A percentile compares a stretch with the other conserved stretches of the same genome.
Conservation (phyloP, 345 rosid species). For the Streptanthus diversifolius region DNA sequence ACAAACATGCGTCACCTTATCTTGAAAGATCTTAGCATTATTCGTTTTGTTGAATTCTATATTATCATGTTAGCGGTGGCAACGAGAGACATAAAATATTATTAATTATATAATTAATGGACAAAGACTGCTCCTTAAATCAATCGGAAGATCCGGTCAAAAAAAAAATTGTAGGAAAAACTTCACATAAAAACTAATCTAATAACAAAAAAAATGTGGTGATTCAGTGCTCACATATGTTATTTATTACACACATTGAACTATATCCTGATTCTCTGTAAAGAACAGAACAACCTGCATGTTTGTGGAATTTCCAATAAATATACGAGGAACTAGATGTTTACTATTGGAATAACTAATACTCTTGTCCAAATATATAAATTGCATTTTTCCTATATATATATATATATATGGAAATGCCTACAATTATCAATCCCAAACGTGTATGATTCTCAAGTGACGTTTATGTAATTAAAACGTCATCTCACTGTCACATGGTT, state of each 20-base stretch:
- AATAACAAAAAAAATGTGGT: background rate
- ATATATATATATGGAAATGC: background rate
- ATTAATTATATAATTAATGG: background rate
- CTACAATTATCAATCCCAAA: background rate
- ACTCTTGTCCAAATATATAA: background rate
- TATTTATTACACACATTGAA: background rate
- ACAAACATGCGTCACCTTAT: background rate
- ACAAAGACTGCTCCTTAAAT: background rate
- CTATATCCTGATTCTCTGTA: background rate
- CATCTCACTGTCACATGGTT: background rate
- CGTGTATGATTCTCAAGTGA: background rate
- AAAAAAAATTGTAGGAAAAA: background rate
- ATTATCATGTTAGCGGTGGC: background rate
- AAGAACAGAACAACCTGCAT: background rate
- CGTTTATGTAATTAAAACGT: background rate
- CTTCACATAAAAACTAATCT: background rate
- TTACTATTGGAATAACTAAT: background rate
- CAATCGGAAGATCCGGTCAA: background rate
- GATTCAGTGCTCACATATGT: background rate
- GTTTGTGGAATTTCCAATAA: background rate
- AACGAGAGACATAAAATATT: background rate
- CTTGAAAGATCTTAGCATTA: background rate
- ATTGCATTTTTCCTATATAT: background rate
- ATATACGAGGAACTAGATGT: background rate
- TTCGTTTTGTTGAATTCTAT: background rate